Base-by-base conservation (phyloP, 768 basidiomycete genomes). In the Xerocomus spinulosus region DNA sequence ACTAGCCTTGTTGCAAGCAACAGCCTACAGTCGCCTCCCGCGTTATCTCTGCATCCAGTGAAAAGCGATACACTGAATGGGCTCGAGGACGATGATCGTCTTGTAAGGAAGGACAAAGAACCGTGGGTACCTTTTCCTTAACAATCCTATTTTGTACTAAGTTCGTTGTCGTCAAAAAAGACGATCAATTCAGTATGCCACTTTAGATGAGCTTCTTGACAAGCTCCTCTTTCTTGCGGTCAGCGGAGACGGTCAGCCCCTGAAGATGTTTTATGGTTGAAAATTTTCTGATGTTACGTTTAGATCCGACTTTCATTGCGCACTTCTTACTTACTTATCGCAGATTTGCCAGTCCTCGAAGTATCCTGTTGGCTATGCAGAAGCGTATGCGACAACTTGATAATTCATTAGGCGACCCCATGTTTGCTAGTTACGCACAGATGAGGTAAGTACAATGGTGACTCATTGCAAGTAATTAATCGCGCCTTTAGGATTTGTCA, bases 371-470 rank as follows among this genome's bases (percentile, higher is more conserved):
- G 37, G 85, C 87, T 5, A 89, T 93, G 85, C 87, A 91, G 66
- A 87, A 89, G 60, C 82, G 87, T 39, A 85, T 92, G 78, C 80
- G 85, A 28, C 80, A 84, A 53, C 70, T 92, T 13, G 84, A 86
- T 58, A 78, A 78, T 45, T 79, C 83, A 15, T 76, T 78, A 12
- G 80, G 81, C 7, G 88, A 92, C 69, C 85, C 85, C 1, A 84
- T 91, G 80, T 86, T 92, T 67, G 87, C 87, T 8, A 86, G 83
- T 57, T 92, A 84, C 66, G 88, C 87, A 7, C 90, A 92, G 63
- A 89, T 92, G 87, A 81, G 84, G 90, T 88, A 56, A 37, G 55
- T 4, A 6, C 18, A 21, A 25, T 9, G 12, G 34, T 24, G 21
- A 41, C 56, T 51, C n/a, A 21, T 20, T 37, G 39, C 20, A 44